These are phyloP conservation scores for Mortierella antarctica DNA, from an alignment of 192 early-diverging fungal species.

Conservation along the genomic window DNA sequence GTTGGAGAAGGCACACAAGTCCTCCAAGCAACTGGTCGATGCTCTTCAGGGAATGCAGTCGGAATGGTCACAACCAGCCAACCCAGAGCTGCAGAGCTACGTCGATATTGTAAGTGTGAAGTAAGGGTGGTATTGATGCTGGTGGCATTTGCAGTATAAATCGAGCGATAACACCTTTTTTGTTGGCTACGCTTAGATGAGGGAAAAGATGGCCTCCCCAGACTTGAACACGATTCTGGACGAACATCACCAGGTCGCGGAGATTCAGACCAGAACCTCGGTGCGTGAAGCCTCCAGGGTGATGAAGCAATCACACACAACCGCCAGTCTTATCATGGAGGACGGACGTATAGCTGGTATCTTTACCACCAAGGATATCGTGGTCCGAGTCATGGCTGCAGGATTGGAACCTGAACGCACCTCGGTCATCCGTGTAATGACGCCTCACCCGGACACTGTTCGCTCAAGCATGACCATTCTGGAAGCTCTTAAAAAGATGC, in stretches of 20 bases:
- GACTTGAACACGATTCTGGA: slow-evolving; percentile 86
- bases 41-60: slow-evolving; percentile 82
- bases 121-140: background rate
- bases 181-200: slow-evolving; percentile 31
- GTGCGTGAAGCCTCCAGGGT: slow-evolving; percentile 76
- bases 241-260: slow-evolving; percentile 62
- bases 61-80: slow-evolving; percentile 73
- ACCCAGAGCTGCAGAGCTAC: slow-evolving; percentile 67
- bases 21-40: slow-evolving; percentile 80
- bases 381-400: slow-evolving; percentile 85
- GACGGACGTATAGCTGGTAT: slow-evolving; percentile 81
- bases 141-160: background rate
- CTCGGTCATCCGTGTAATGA: slow-evolving; percentile 96
- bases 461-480: slow-evolving; percentile 72
- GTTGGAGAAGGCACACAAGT: slow-evolving; percentile 83
- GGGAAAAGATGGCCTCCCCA: slow-evolving; percentile 89
- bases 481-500: slow-evolving; percentile 84
- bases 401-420: slow-evolving; percentile 86
- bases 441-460: slow-evolving; percentile 83
- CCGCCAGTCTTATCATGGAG: slow-evolving; percentile 76
- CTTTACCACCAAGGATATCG: slow-evolving; percentile 75
- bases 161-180: background rate
- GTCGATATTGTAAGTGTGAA: slow-evolving; percentile 62
- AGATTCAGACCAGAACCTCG: slow-evolving; percentile 73
- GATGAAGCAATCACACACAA: slow-evolving; percentile 79